Evolutionary conservation across 768 basidiomycete genomes (phyloP), one percentile per base, ranked within the genome.

Genomic region (Mycena vitilis): DNA sequence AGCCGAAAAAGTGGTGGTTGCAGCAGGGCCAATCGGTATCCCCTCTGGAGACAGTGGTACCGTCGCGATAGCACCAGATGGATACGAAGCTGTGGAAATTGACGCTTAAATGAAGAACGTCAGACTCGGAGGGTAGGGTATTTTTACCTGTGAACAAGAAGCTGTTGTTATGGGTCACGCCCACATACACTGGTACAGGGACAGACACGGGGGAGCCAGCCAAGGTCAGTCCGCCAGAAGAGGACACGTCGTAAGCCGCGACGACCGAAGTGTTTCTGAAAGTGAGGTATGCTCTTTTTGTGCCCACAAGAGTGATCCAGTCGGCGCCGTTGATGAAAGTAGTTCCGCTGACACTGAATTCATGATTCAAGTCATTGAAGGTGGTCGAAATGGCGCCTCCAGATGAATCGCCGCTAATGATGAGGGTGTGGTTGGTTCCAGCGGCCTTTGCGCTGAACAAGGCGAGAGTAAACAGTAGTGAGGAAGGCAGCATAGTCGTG

Each of bases 371-470:
- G 23, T 68, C 66, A 51, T 68, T 48, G 44, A 68, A 68, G 18
- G 60, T 57, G 38, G 61, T 42, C 23, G 61, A 63, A 20, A 63
- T 4, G 13, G 66, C 60, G 25, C 66, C 66, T 22, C 61, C 61
- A 13, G 66, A 68, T 10, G 66, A 63, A 48, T 68, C 66, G 8
- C 66, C 66, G 36, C 61, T 68, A 61, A 68, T 68, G 56, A 68
- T 68, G 49, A 68, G 66, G 48, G 66, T 68, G n/a, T 63, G 66
- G n/a, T 38, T 45, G 5, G 48, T 47, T 4, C 18, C 60, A 20
- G 52, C 16, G 7, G 42, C n/a, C 15, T 62, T 38, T 16, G 4
- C 4, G 30, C n/a, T 44, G 38, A 57, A 20, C 36, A 57, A n/a
- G 42, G 34, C 20, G n/a, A 68, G 54, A 36, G 58, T 22, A 47